phyloP scores from a whole-genome alignment of 192 early-diverging fungal genomes.

The Mortierella alpina region DNA sequence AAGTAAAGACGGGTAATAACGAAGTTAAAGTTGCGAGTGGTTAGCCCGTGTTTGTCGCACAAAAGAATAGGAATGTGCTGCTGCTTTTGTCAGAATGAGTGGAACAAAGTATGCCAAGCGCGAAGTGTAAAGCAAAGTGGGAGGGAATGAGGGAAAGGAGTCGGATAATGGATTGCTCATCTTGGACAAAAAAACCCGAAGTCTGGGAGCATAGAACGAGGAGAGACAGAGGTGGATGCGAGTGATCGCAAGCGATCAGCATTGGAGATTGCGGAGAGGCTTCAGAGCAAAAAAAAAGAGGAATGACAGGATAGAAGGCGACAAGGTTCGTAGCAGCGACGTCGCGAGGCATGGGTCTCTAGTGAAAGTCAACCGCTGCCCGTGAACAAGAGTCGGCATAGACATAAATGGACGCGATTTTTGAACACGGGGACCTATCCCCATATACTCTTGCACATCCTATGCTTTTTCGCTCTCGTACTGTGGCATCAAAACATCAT shows the following conservation, averaged over 20 bases:
- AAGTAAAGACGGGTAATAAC: no score
- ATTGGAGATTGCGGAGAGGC: no score
- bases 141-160: neutral
- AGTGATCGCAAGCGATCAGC: neutral
- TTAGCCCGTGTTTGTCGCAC: no score
- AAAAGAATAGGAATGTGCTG: constrained; percentile 9
- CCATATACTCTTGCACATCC: no score
- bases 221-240: constrained; percentile 3
- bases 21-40: no score
- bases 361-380: neutral
- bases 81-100: neutral
- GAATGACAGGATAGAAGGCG: constrained; percentile 4
- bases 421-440: no score
- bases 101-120: neutral
- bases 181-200: constrained; percentile 6
- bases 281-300: neutral
- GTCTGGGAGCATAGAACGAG: constrained; percentile 3
- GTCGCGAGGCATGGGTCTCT: neutral
- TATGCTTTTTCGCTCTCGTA: no score
- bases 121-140: neutral
- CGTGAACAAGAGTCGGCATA: neutral
- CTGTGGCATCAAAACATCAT: no score
- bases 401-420: neutral
- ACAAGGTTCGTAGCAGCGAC: neutral
- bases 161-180: neutral